Evolutionary conservation across 2,329 filamentous ascomycete species (phyloP).

Genomic region (Lasiodiplodia theobromae): DNA sequence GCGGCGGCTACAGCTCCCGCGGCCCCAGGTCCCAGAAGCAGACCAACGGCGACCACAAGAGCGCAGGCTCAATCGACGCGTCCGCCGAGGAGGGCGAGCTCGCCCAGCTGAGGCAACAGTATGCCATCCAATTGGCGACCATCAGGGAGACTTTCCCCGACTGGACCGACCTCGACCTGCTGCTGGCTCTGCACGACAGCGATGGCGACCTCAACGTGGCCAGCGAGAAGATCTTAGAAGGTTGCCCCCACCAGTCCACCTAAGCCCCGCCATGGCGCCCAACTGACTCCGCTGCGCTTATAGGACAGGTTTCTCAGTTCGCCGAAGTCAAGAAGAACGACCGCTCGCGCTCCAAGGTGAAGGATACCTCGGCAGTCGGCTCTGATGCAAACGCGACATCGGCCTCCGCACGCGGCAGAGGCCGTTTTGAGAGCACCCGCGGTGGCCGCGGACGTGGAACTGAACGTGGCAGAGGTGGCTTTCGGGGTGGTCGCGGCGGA

Average conservation of each 20-base stretch:
- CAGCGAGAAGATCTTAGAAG: constrained; percentile 80
- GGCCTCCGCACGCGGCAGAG: constrained; percentile 20
- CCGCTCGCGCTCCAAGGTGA: constrained; percentile 73
- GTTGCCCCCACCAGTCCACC: constrained; percentile 50
- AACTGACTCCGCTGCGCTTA: constrained; percentile 32
- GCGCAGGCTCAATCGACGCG: constrained; percentile 65
- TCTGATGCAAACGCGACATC: constrained; percentile 48
- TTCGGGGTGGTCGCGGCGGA: constrained; percentile 68
- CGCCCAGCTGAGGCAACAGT: constrained; percentile 89
- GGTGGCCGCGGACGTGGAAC: constrained; percentile 65
- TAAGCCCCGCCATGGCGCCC: constrained; percentile 33
- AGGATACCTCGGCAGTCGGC: constrained; percentile 65
- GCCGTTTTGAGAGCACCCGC: constrained; percentile 53
- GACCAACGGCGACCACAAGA: constrained; percentile 74
- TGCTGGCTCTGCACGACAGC: constrained; percentile 90
- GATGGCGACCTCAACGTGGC: constrained; percentile 76
- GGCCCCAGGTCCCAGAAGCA: constrained; percentile 53
- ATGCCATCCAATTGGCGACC: constrained; percentile 77
- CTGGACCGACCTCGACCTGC: constrained; percentile 94
- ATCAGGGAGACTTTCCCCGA: constrained; percentile 94
- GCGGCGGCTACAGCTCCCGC: constrained; percentile 70
- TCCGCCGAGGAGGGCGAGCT: constrained; percentile 87
- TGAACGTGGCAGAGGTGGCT: constrained; percentile 61
- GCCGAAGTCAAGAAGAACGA: constrained; percentile 84
- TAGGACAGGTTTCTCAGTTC: constrained; percentile 83